A percentile compares a stretch with the other conserved stretches of the same genome.
Evolutionary conservation across 2,329 filamentous ascomycete genomes (phyloP).

Genomic region (Verticillium isaacii): DNA sequence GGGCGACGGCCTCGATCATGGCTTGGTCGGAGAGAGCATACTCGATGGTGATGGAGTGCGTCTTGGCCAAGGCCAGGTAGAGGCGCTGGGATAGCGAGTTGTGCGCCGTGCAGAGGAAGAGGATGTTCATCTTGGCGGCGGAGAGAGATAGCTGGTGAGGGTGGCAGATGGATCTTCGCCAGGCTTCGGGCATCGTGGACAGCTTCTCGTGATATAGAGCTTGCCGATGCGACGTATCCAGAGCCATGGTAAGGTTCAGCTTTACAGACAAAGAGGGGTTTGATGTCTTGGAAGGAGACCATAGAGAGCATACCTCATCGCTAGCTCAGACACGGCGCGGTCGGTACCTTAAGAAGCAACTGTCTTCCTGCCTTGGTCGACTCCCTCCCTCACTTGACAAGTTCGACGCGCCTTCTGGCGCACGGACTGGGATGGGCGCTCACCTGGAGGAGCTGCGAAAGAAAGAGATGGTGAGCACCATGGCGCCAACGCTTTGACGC

Average conservation of each 20-base stretch:
- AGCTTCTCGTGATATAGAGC: background rate
- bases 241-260: background rate
- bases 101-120: constrained; percentile 39
- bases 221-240: background rate
- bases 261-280: background rate
- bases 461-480: background rate
- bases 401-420: background rate
- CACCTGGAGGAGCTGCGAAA: background rate
- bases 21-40: constrained; percentile 26
- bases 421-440: background rate
- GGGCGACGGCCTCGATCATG: constrained; percentile 31
- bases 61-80: constrained; percentile 26
- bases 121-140: constrained; percentile 26
- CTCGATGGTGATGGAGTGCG: constrained; percentile 32
- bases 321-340: background rate
- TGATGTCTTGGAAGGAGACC: constrained; percentile 2
- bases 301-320: background rate
- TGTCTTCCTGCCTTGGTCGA: background rate
- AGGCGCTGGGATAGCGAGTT: constrained; percentile 36
- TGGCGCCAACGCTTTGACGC: background rate
- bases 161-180: background rate
- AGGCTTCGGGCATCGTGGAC: background rate
- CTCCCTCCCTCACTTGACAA: background rate
- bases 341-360: constrained; percentile 1
- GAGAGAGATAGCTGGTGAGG: background rate